Evolutionary conservation across 225 moss, liverwort and hornwort species (phyloP), one percentile per base, ranked within the genome.

Genomic region (Neckera pumila): DNA sequence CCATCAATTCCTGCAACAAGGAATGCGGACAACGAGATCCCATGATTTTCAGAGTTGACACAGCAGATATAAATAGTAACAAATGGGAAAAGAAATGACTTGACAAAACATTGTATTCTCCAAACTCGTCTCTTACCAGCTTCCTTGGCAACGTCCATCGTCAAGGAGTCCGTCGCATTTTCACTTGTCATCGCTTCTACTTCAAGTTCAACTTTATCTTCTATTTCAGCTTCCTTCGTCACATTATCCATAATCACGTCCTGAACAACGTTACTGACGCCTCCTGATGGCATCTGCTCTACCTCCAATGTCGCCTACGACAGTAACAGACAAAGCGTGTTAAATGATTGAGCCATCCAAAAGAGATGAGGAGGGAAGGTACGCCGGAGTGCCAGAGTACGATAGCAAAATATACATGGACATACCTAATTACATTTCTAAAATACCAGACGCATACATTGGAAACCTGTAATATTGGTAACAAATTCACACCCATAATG

Each of bases 1-100:
- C 80, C 83, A 89, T 84, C 69, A 81, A 66, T 85, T 92, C 84
- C 89, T 93, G 85, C 87, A 85, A 79, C 38, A 58, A 86, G 57
- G 60, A 87, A 74, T 58, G 79, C 84, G 83, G 33, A 62, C 81
- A 91, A 87, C 51, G 61, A 83, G 42, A 72, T 78, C 78, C 81
- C 42, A 31, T 57, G 74, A 83, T 71, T 49, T 49, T 87, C 88
- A 88, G 85, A 82, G n/a, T 76, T 28, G n/a, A 49, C 40, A 72
- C 28, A 80, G n/a, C 66, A 79, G n/a, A 60, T 30, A 66, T 23
- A 83, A 26, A 74, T 43, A 88, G 76, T 76, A 76, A 70, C 43
- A 73, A 86, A 82, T 12, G n/a, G 36, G 36, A 45, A 86, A 89
- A 83, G 36, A 70, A 85, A 58, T 13, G 42, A 76, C 62, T 56